Evolutionary conservation across 768 basidiomycete species (phyloP).

Genomic region (Collybia nuda): DNA sequence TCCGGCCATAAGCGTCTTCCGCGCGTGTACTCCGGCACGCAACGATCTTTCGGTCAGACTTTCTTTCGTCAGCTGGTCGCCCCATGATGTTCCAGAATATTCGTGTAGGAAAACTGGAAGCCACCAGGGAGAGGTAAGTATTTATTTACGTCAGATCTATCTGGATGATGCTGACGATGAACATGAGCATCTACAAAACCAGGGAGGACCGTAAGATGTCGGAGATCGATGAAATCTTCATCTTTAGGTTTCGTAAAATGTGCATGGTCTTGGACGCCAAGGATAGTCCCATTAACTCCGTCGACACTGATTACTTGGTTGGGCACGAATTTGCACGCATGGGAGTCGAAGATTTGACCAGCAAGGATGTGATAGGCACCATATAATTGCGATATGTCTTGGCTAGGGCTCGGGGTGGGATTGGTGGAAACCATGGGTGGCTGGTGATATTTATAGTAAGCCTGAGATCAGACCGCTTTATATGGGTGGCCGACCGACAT

Average conservation of each 20-base stretch:
- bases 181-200: conserved; percentile 61
- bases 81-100: conserved; percentile 60
- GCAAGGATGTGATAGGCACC: conserved; percentile 31
- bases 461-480: no score
- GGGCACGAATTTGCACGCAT: conserved; percentile 35
- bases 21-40: conserved; percentile 60
- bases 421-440: no score
- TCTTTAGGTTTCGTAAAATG: conserved; percentile 7
- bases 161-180: conserved; percentile 37
- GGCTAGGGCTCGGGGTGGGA: no score
- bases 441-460: no score
- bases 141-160: no score
- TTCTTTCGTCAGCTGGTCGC: conserved; percentile 61
- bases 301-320: conserved; percentile 50
- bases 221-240: conserved; percentile 41
- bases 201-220: conserved; percentile 48
- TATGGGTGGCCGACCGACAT: no score
- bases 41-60: conserved; percentile 57
- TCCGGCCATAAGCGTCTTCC: conserved; percentile 55
- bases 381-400: no score
- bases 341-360: conserved; percentile 52
- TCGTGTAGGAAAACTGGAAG: conserved; percentile 57
- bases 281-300: conserved; percentile 43
- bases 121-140: no score
- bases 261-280: conserved; percentile 30